Base-by-base conservation (phyloP, 306 rosid species). In the Parietaria judaica region DNA sequence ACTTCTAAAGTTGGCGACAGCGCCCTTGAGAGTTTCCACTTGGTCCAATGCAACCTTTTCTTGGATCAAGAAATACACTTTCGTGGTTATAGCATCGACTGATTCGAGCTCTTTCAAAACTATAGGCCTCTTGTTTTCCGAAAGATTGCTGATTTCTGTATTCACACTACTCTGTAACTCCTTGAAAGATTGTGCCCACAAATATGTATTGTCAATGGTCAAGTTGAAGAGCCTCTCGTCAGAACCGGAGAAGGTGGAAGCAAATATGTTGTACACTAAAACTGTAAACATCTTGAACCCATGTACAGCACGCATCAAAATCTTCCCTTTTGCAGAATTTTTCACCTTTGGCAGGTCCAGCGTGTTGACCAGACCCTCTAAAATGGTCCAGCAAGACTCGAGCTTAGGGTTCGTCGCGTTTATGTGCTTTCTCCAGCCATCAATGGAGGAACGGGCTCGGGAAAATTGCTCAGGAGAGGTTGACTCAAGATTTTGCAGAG, bases 331-430 rank as follows among this genome's bases (percentile, higher is more conserved):
- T 7, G 86, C 81, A 16, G 94, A 86, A 69, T 86, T 86, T 70
- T 90, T 90, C 15, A 80, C 90, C 80, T 90, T 90, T 0, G 94
- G 94, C 54, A 76, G 86, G 76, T 84, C 90, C 61, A 86, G 76
- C 34, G 95, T 80, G 49, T 66, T 72, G 63, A 63, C 79, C 37
- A 90, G 83, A 65, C 71, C 45, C 69, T 81, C 86, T 47, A 89
- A 73, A 58, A 86, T 78, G 54, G 81, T 51, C 72, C 67, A 43
- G 51, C 82, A 74, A 66, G 70, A 80, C 62, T 81, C 81, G 45
- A 84, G 72, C 72, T 81, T 86, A 14, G 85, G 80, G 60, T 78
- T 75, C 80, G 63, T 68, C 14, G 88, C 59, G 51, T 50, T 47
- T 34, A 82, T 66, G 61, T 67, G 90, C 38, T 71, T 74, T 73